Evolutionary conservation across 2,329 filamentous ascomycete species (phyloP), one percentile per base, ranked within the genome.

Genomic region (Cladosporium phlei): DNA sequence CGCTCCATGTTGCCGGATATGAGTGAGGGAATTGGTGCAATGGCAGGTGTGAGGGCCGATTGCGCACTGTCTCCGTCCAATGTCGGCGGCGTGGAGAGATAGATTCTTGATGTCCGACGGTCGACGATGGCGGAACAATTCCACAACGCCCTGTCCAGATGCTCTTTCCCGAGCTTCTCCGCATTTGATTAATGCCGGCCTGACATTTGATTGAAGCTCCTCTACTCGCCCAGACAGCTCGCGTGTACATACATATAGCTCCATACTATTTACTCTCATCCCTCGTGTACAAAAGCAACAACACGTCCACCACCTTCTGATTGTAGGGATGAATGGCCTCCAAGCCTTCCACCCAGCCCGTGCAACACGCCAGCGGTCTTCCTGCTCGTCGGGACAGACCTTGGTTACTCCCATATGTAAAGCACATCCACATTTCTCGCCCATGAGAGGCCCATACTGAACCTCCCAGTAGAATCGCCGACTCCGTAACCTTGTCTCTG

Each of bases 401-500:
- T 49, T 76, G 74, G 68, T 66, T 78, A 32, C 70, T 76, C 54
- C 67, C 75, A 57, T 74, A 68, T 61, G 74, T 76, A 67, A 43
- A 29, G 20, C 35, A 24, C 19, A 38, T 51, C 49, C 17, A 16
- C n/a, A 10, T 16, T 39, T 22, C 25, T 20, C 10, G 33, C 32
- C 8, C 17, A 24, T 12, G 25, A 12, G n/a, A n/a, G 37, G 11
- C 32, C 22, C 16, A 21, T n/a, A 24, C 42, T 45, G 42, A 45
- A 45, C 22, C 34, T 19, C 38, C 7, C 14, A 14, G 27, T 38
- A 93, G 76, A 96, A 95, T 66, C 86, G 89, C 64, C 89, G 85
- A 65, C 75, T 97, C 44, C 83, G 91, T 46, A 90, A 96, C 71
- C 77, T 96, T 4, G 83, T 87, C 59, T 88, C 88, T 55, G 80